Conservation (phyloP, 441 rosid species). For the Dalechampia spathulata region DNA sequence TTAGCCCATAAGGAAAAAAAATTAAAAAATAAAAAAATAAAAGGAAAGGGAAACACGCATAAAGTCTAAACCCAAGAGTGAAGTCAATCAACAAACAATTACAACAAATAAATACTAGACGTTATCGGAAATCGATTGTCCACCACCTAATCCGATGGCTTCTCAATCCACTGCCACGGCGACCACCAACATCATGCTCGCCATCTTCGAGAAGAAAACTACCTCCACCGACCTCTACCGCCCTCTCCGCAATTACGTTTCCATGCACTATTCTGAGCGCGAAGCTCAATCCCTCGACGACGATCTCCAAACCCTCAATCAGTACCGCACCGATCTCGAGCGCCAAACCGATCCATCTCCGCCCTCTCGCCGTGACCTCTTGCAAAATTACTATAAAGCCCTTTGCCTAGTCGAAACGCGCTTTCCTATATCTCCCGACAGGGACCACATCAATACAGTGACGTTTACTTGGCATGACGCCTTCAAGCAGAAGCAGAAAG, state of each 20-base stretch:
- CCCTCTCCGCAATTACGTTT: conserved; percentile 78
- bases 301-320: conserved; percentile 67
- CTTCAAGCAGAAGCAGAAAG: conserved; percentile 76
- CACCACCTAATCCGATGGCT: too few species aligned
- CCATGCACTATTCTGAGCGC: conserved; percentile 80
- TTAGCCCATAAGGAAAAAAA: too few species aligned
- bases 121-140: too few species aligned
- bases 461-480: conserved; percentile 85
- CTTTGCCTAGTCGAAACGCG: conserved; percentile 89
- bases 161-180: conserved; percentile 26
- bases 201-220: conserved; percentile 90
- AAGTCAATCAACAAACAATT: too few species aligned
- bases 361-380: conserved; percentile 66
- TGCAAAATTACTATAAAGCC: conserved; percentile 60
- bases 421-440: conserved; percentile 86
- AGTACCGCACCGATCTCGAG: conserved; percentile 76
- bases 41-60: too few species aligned
- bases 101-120: too few species aligned
- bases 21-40: too few species aligned
- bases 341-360: conserved; percentile 71
- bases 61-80: too few species aligned
- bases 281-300: conserved; percentile 90
- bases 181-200: conserved; percentile 78
- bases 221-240: conserved; percentile 74
- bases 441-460: conserved; percentile 70